phyloP scores from a whole-genome alignment of 495 filamentous ascomycete genomes.

The Xylaria scruposa region DNA sequence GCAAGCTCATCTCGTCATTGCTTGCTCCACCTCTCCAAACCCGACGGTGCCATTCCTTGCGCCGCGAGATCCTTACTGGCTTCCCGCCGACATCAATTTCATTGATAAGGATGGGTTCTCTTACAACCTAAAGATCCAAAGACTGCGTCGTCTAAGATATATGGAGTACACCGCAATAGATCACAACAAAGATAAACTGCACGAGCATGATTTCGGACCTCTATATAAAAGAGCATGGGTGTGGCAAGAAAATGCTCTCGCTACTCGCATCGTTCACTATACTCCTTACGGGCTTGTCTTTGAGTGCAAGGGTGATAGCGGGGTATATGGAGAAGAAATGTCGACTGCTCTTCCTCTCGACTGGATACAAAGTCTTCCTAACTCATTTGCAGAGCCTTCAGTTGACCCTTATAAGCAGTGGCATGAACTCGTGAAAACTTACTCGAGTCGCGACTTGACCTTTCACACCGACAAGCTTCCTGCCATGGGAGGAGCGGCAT shows the following conservation, averaged over 20 bases:
- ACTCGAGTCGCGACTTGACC: neutral
- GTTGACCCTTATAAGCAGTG: neutral
- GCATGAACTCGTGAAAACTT: neutral
- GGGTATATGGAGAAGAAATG: neutral
- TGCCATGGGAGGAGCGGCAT: neutral
- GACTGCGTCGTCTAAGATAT: neutral
- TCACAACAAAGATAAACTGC: neutral
- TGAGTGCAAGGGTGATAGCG: neutral
- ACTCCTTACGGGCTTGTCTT: neutral
- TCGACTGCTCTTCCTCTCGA: neutral
- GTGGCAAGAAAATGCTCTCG: neutral
- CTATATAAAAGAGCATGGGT: neutral
- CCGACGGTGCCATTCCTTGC: neutral
- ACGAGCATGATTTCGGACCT: neutral
- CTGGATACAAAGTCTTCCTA: neutral
- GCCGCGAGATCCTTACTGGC: neutral
- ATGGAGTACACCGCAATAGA: neutral
- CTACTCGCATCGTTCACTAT: neutral
- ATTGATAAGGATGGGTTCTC: neutral
- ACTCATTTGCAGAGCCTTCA: neutral
- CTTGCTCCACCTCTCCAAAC: neutral
- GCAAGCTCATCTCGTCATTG: neutral
- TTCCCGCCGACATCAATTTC: neutral
- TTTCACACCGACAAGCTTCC: neutral
- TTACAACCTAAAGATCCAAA: neutral